phyloP scores from a whole-genome alignment of 169 alveolate genomes.

The Plasmodium cynomolgi region DNA sequence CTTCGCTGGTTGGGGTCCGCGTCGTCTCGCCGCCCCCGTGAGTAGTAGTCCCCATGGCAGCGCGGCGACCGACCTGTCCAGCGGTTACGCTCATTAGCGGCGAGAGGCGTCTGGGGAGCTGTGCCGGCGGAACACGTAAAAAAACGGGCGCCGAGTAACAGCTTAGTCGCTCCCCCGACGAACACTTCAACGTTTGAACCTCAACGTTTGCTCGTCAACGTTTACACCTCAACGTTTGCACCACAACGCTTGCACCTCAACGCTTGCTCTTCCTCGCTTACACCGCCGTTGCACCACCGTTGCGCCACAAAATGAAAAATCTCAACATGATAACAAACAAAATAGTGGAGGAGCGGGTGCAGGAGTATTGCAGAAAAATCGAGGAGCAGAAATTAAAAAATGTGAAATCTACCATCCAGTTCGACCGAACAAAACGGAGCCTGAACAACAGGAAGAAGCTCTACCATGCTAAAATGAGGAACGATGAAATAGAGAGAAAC shows the following conservation, averaged over 20 bases:
- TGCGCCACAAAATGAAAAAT: conserved; percentile 41
- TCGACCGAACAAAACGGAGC: conserved; percentile 13
- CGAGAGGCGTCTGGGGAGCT: not conserved
- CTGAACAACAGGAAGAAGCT: conserved; percentile 40
- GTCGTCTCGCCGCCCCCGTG: not conserved
- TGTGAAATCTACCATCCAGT: conserved; percentile 34
- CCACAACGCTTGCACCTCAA: not conserved
- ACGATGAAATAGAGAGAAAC: conserved; percentile 60
- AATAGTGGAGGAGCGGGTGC: conserved; percentile 63
- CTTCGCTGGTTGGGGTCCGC: not conserved
- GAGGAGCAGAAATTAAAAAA: conserved; percentile 58
- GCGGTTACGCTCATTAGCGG: not conserved
- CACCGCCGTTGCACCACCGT: not conserved
- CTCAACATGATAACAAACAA: conserved; percentile 32
- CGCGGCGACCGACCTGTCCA: not conserved
- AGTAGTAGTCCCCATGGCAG: not conserved
- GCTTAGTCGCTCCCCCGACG: not conserved
- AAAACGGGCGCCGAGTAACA: not conserved
- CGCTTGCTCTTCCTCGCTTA: too few relatives aligned
- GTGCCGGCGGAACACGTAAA: not conserved
- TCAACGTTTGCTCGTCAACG: too few relatives aligned
- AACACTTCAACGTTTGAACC: not conserved
- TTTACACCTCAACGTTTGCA: not conserved
- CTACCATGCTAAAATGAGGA: conserved; percentile 35
- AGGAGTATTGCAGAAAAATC: conserved; percentile 41